These are phyloP conservation scores for Corymbia maculata DNA, from an alignment of 345 rosid species.

Conservation along the genomic window DNA sequence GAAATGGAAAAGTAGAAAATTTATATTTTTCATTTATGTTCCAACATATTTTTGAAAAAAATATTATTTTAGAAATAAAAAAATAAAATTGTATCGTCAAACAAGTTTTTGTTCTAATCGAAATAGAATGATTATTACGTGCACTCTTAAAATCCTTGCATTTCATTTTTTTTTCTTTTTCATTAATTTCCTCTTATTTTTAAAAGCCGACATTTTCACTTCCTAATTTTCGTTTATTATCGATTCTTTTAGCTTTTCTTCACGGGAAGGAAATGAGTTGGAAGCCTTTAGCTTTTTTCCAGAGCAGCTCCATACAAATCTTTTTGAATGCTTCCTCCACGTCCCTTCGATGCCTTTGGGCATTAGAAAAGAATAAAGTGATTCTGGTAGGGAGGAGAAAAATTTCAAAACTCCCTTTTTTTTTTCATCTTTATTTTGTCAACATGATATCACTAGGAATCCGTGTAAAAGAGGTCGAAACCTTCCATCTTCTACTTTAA, in stretches of 20 bases:
- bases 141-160: background rate
- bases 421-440: background rate
- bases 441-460: background rate
- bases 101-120: no score
- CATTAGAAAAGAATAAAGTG: background rate
- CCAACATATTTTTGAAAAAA: no score
- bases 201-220: background rate
- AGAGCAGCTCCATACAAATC: background rate
- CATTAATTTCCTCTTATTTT: background rate
- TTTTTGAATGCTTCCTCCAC: background rate
- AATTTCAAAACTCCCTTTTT: background rate
- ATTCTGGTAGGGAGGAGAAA: rapidly evolving
- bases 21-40: no score
- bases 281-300: background rate
- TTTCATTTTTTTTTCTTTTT: background rate
- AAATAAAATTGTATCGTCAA: no score
- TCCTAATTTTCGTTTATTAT: background rate
- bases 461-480: background rate
- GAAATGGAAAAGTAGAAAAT: no score
- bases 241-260: background rate
- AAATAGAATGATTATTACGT: no score
- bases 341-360: background rate
- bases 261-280: background rate
- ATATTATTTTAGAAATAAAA: no score
- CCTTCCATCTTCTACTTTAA: background rate